These are phyloP conservation scores for Saccharomycopsis phalli DNA, from an alignment of 1,139 yeast genomes.

Conservation along the genomic window DNA sequence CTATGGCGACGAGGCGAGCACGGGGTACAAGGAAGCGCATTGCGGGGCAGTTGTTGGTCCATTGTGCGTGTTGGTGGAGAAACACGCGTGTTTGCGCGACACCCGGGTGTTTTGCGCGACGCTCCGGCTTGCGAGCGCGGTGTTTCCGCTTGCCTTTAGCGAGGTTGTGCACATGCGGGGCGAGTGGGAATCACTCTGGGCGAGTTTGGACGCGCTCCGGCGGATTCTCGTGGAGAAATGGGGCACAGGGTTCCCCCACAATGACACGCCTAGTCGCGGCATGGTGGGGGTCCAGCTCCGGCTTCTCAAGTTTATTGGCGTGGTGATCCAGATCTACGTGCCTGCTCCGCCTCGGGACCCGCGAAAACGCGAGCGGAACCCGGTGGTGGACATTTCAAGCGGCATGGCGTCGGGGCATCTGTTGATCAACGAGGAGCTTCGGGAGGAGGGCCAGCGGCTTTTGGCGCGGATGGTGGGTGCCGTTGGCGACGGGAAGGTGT, in stretches of 20 bases:
- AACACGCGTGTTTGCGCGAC: conserved; percentile 4
- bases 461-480: conserved; percentile 56
- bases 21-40: no score
- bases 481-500: conserved; percentile 28
- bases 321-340: conserved; percentile 63
- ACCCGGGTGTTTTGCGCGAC: conserved; percentile 2
- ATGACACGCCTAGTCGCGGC: conserved; percentile 2
- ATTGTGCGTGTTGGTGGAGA: not conserved
- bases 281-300: conserved; percentile 50
- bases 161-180: conserved; percentile 8
- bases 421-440: conserved; percentile 49
- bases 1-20: no score
- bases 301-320: conserved; percentile 61
- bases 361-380: conserved; percentile 25
- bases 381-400: conserved; percentile 41
- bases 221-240: conserved; percentile 27
- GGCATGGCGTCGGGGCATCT: conserved; percentile 59
- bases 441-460: conserved; percentile 63
- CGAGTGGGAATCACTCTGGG: conserved; percentile 27
- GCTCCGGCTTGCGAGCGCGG: conserved; percentile 3
- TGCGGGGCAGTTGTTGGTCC: no score
- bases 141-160: conserved; percentile 3
- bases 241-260: conserved; percentile 28
- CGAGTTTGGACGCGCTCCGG: conserved; percentile 26
- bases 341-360: conserved; percentile 30